Percentiles rank a stretch among this genome's conserved stretches.
These are phyloP conservation scores for Boletus eberwhitei DNA, from an alignment of 768 basidiomycete genomes.

Conservation along the genomic window DNA sequence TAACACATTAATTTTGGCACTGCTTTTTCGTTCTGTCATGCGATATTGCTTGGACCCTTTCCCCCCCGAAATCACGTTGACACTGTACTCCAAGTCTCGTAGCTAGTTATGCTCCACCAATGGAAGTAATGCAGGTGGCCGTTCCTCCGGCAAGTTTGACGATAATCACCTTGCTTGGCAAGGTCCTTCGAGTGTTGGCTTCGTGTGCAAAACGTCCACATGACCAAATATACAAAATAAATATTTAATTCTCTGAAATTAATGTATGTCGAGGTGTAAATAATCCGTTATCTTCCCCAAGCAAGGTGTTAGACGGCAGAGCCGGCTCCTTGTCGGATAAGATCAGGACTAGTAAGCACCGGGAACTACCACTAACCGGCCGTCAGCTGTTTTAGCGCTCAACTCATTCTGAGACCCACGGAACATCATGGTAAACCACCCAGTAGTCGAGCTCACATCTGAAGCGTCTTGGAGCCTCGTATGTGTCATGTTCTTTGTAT, in stretches of 20 bases:
- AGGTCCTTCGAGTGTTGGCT: no score
- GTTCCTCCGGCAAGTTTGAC: not conserved
- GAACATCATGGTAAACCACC: constrained; percentile 56
- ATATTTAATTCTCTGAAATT: no score
- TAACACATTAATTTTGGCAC: constrained; percentile 23
- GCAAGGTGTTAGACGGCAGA: no score
- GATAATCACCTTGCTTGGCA: no score
- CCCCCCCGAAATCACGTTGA: not conserved
- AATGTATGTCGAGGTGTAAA: no score
- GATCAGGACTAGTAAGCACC: not conserved
- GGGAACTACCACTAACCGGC: constrained; percentile 13
- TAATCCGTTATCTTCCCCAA: no score
- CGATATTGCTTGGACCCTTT: not conserved
- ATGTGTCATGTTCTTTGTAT: constrained; percentile 17
- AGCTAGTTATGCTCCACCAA: constrained; percentile 3
- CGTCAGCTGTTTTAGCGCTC: not conserved
- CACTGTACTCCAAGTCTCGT: constrained; percentile 7
- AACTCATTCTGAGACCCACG: not conserved
- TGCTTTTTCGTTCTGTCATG: constrained; percentile 5
- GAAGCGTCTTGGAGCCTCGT: constrained; percentile 88
- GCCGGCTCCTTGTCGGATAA: no score
- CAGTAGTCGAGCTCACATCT: constrained; percentile 74
- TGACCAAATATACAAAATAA: no score
- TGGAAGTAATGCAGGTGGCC: constrained; percentile 3
- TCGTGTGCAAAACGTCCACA: no score